These are phyloP conservation scores for Coemansia linderi DNA, from an alignment of 371 early-diverging fungal genomes.

Conservation along the genomic window DNA sequence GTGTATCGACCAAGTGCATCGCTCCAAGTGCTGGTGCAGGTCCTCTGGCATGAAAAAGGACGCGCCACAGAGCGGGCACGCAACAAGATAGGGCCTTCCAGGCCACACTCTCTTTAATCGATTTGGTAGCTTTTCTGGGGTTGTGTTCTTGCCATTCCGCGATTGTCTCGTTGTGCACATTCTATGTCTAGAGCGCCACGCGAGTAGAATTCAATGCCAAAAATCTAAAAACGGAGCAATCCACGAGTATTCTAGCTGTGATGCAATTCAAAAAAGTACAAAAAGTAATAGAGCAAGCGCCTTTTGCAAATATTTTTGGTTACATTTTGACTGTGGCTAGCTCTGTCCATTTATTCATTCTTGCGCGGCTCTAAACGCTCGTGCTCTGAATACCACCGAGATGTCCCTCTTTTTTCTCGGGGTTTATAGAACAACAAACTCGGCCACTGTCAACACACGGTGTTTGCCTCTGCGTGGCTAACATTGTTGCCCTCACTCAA, in stretches of 20 bases:
- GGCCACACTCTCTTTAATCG: slow-evolving; percentile 8
- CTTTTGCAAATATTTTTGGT: background rate
- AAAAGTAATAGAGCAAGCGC: background rate
- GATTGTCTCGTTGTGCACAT: slow-evolving; percentile 1
- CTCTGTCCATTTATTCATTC: background rate
- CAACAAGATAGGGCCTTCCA: slow-evolving; percentile 7
- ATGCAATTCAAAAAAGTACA: background rate
- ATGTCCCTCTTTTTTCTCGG: background rate
- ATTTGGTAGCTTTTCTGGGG: background rate
- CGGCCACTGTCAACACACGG: background rate
- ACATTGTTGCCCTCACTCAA: background rate
- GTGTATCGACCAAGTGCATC: slow-evolving; percentile 2
- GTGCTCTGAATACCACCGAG: background rate
- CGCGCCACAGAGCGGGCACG: slow-evolving; percentile 12
- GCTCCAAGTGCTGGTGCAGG: slow-evolving; percentile 3
- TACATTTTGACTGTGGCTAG: background rate
- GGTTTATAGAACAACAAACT: background rate
- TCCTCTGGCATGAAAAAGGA: slow-evolving; percentile 7
- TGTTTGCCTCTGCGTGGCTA: background rate
- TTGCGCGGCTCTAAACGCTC: background rate
- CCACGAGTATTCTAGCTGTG: background rate
- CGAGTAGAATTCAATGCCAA: background rate
- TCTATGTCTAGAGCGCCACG: background rate
- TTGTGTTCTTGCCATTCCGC: background rate
- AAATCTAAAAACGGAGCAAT: background rate